Conservation (phyloP, 2,329 filamentous ascomycete species). For the Ceratocystis cacaofunesta region DNA sequence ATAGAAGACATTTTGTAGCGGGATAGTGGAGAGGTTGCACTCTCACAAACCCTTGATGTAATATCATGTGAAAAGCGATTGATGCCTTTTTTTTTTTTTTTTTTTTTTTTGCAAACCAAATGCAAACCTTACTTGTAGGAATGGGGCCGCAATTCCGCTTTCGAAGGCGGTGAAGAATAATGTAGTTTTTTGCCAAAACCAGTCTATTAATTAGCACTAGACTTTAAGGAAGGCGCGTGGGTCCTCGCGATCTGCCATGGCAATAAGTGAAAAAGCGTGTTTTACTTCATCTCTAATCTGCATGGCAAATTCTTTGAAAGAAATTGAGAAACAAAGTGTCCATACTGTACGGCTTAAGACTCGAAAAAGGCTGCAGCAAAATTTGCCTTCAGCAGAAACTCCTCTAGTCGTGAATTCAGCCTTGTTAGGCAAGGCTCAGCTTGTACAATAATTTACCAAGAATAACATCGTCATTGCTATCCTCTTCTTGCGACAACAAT, state of each 20-base stretch:
- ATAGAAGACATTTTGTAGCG: conserved; percentile 3
- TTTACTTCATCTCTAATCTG: neutral
- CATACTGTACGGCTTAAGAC: too few relatives aligned
- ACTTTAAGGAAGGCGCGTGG: neutral
- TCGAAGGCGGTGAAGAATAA: conserved; percentile 10
- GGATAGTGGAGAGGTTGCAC: neutral
- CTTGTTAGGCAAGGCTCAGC: too few relatives aligned
- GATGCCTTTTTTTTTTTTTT: neutral
- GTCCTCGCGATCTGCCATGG: neutral
- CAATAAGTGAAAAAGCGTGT: neutral
- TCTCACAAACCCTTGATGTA: neutral
- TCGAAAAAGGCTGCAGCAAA: too few relatives aligned
- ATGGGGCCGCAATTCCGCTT: too few relatives aligned
- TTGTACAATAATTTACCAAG: too few relatives aligned
- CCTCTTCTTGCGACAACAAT: neutral
- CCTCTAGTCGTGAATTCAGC: too few relatives aligned
- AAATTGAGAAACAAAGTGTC: too few relatives aligned
- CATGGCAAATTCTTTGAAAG: neutral
- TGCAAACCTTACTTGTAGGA: neutral
- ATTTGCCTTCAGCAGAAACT: too few relatives aligned
- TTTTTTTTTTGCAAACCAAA: neutral
- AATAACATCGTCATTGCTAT: too few relatives aligned
- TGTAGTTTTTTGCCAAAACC: neutral
- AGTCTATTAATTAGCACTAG: neutral
- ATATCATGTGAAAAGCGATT: neutral